These are phyloP conservation scores for Ambrosia trifida DNA, from an alignment of 129 eudicot species.

Conservation along the genomic window DNA sequence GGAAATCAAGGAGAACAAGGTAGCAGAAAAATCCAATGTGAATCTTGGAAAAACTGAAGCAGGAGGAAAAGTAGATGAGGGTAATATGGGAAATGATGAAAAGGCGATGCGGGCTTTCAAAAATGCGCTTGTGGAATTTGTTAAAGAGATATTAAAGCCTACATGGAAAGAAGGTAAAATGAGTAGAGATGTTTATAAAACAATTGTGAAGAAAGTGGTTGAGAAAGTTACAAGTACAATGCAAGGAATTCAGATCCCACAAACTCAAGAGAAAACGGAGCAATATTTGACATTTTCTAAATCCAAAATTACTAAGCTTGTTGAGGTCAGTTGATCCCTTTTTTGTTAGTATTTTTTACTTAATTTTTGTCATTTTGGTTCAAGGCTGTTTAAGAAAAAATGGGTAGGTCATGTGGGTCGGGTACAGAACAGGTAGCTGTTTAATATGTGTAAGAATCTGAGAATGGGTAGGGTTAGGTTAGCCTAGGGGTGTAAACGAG, in stretches of 20 bases:
- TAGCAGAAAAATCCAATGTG: constrained; percentile 31
- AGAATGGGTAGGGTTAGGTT: background rate
- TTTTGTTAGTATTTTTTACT: background rate
- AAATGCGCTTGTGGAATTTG: constrained; percentile 66
- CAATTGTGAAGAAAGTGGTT: constrained; percentile 78
- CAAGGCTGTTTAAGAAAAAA: background rate
- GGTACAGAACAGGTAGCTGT: background rate
- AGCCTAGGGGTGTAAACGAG: too few relatives aligned
- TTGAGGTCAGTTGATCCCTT: constrained; percentile 53
- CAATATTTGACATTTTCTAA: constrained; percentile 63
- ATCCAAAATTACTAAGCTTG: constrained; percentile 62
- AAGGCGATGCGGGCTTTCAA: constrained; percentile 72
- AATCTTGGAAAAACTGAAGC: constrained; percentile 38
- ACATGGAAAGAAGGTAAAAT: constrained; percentile 85
- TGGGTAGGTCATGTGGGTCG: background rate
- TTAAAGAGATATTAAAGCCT: constrained; percentile 81
- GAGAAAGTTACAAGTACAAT: constrained; percentile 69
- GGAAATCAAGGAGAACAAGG: constrained; percentile 30
- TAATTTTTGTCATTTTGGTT: background rate
- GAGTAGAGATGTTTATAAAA: constrained; percentile 79
- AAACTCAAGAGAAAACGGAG: constrained; percentile 63
- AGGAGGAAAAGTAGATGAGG: constrained; percentile 54
- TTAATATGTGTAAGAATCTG: background rate
- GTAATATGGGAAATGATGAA: constrained; percentile 43
- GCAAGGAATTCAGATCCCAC: constrained; percentile 62